Evolutionary conservation across 495 filamentous ascomycete species (phyloP), one percentile per base, ranked within the genome.

Genomic region (Podospora australis): DNA sequence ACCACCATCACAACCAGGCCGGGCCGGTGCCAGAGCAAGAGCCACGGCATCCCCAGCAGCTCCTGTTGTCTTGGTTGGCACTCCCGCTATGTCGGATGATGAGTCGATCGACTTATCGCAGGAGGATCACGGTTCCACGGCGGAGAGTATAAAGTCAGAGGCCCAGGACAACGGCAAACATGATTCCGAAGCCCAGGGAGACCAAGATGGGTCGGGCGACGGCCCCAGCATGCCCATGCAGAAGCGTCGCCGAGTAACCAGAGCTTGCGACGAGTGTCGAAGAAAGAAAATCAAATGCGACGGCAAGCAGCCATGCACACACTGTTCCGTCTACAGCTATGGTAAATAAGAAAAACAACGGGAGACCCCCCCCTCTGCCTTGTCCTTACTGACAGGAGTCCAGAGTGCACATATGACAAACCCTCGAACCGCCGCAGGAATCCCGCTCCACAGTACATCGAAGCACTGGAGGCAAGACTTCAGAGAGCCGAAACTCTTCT

Each of bases 281-380:
- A 76, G 92, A 56, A 98, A 98, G 69, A 98, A 98, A 68, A 96
- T 97, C 65, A 98, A 96, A 67, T 97, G 91, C 59, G 91, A 96
- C 62, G 92, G 92, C 48, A 95, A 95, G 69, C 90, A 96, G 66
- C 94, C 92, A 7, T 98, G 92, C 66, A 95, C 92, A 2, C 92
- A 96, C 66, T 98, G 92, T 68, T 94, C 89, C 6, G 88, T 96
- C 29, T 97, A 98, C 68, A 95, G 87, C 66, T 98, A 97, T 73
- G 92, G 92, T 98, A 78, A 68, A 79, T 13, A 28, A 2, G 6
- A 66, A 35, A 45, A 40, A 32, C 48, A 17, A 20, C 29, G n/a
- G n/a, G n/a, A n/a, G n/a, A n/a, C n/a, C n/a, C n/a, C n/a, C n/a
- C n/a, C n/a, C n/a, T n/a, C n/a, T n/a, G n/a, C n/a, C n/a, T n/a